These are phyloP conservation scores for Pterocarpus macrocarpus DNA, from an alignment of 306 rosid genomes.

Conservation along the genomic window DNA sequence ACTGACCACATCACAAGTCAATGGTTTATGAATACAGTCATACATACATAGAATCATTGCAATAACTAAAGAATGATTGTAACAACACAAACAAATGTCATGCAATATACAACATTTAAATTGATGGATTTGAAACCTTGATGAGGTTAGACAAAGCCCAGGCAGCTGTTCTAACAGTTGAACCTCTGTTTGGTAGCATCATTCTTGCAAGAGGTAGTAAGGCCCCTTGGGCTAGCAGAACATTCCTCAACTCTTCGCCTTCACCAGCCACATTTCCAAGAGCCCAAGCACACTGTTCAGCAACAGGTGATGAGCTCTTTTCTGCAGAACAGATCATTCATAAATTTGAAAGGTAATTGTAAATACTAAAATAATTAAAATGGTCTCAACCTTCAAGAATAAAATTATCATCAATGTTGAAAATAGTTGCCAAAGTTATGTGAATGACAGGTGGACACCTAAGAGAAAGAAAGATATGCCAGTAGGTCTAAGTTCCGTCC, in stretches of 20 bases:
- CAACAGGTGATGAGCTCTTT: constrained; percentile 86
- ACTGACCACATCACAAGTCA: constrained; percentile 31
- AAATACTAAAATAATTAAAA: constrained; percentile 41
- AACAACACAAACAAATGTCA: constrained; percentile 21
- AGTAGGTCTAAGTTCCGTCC: constrained; percentile 30
- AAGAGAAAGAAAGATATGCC: constrained; percentile 24
- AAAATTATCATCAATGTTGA: constrained; percentile 22
- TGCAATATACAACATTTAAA: constrained; percentile 34
- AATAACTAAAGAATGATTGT: constrained; percentile 3
- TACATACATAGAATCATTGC: constrained; percentile 28
- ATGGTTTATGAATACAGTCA: constrained; percentile 28
- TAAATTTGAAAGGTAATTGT: constrained; percentile 37
- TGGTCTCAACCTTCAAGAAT: constrained; percentile 41
- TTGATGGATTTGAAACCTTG: constrained; percentile 69
- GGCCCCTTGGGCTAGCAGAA: constrained; percentile 88
- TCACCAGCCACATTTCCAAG: constrained; percentile 98
- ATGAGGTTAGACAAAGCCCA: constrained; percentile 98
- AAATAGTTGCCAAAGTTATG: constrained; percentile 15
- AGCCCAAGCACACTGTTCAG: constrained; percentile 98
- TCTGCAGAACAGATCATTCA: constrained; percentile 62
- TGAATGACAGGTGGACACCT: constrained; percentile 22
- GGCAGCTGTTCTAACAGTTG: constrained; percentile 94
- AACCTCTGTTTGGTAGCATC: constrained; percentile 87
- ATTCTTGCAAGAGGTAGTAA: constrained; percentile 91
- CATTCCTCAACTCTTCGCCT: constrained; percentile 86